Base-by-base conservation (phyloP, 1,284 basidiomycete species). In the Retiboletus fuscus region DNA sequence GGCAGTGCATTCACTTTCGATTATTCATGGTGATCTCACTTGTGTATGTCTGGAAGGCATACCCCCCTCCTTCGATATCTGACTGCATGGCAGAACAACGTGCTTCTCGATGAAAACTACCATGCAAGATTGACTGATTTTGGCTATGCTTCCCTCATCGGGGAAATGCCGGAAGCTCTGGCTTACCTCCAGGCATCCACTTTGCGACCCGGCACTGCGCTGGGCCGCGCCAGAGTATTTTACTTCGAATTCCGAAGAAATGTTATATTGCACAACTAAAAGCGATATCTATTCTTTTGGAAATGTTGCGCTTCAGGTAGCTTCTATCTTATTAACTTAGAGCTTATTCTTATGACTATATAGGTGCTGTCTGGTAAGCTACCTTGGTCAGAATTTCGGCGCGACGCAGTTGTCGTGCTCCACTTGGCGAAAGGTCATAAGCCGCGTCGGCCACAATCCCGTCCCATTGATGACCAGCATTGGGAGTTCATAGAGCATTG, bases 211-310 rank as follows among this genome's bases (percentile, higher is more conserved):
- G 71, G 76, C 28, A 49, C 74, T 53, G 28, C 74, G 64, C 15
- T 77, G 74, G 74, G 64, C 70, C 53, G 75, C 74, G 20, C 75
- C 73, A 30, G 74, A 77, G 41, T 43, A 30, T 46, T 13, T 67
- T 44, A 46, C n/a, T 34, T 73, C 39, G 22, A 53, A 64, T 58
- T 18, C 60, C 15, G 62, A 66, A 44, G 49, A 65, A 26, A 47
- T 43, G n/a, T 24, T 47, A 24, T 24, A 44, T 12, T 47, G 53
- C 28, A 71, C 75, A 12, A 64, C 28, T 5, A 64, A 69, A 39
- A 76, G 73, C 5, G 76, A 76, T 46, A 69, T 78, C 6, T 78
- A 64, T 60, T 77, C 70, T 22, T 76, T 72, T 46, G 69, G 70
- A 12, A 62, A 41, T n/a, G 7, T 75, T 18, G 28, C 61, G 2